These are phyloP conservation scores for Rheum nobile DNA, from an alignment of 148 eudicot species.

Conservation along the genomic window DNA sequence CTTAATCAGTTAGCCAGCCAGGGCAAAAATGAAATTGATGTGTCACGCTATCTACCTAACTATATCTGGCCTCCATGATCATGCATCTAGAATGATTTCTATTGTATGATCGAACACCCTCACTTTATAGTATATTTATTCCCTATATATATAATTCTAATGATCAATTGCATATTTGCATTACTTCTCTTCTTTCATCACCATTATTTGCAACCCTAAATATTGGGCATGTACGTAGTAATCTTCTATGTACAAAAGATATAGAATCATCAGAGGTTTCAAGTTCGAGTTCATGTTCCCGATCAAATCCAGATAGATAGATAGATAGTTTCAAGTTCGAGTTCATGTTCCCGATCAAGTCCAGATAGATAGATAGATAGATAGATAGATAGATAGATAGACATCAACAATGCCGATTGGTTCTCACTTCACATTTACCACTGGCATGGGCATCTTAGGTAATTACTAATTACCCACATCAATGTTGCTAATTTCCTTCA, in stretches of 20 bases:
- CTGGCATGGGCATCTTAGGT: slow-evolving; percentile 6
- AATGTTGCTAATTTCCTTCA: no score
- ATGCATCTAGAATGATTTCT: slow-evolving; percentile 4
- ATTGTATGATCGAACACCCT: background rate
- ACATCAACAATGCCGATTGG: background rate
- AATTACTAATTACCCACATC: background rate
- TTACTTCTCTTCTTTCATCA: background rate
- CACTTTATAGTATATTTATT: background rate
- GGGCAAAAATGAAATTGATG: background rate
- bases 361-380: background rate
- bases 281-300: background rate
- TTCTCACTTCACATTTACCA: background rate
- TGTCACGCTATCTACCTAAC: background rate
- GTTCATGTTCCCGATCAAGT: background rate
- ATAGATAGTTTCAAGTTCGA: background rate
- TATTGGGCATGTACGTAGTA: background rate
- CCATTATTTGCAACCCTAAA: background rate
- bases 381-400: no score
- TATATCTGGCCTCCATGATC: background rate
- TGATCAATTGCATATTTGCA: background rate
- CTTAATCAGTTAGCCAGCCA: background rate
- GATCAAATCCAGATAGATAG: background rate
- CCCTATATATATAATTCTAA: background rate
- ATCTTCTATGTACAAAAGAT: background rate
- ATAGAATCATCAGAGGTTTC: background rate